Evolutionary conservation across 108 stramenopile species (phyloP), one percentile per base, ranked within the genome.

Genomic region (Schizochytrium sp.): DNA sequence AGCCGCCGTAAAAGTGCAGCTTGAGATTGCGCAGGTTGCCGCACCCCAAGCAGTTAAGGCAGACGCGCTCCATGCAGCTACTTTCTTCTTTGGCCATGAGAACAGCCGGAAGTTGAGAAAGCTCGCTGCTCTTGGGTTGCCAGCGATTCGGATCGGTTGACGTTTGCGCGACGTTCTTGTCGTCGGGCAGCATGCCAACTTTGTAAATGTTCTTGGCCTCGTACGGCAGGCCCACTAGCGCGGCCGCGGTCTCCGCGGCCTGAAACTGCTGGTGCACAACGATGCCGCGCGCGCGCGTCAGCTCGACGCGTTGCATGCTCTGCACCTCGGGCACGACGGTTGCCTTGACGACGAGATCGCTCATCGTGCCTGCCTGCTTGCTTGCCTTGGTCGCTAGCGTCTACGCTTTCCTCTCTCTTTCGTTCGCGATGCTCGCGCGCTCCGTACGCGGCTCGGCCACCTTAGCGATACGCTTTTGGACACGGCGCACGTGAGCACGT

Each of bases 11-110:
- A 6, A 53, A 28, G 76, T 83, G 76, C 8, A 83, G 76, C 51
- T 83, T 83, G 76, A 83, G 76, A 1, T 23, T 53, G 76, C 76
- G 76, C n/a, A 83, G 76, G 76, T 83, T 47, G 76, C 48, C 76
- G 51, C 76, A 83, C 6, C 76, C 76, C 0, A 2, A 4, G 28
- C 4, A 47, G 3, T 47, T 83, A 6, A 83, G 51, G 6, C 12
- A 23, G 76, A 47, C n/a, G n/a, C 76, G 45, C 45, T 53, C 51
- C 12, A 47, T 0, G 3, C n/a, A 23, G 45, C 23, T 25, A 23
- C 76, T 83, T 45, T 83, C 76, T 45, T 83, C 76, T 18, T 4
- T 12, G 51, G 28, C 76, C 45, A 47, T 53, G 25, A 83, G 19
- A 23, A 2, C 51, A 10, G 28, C 51, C n/a, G 76, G 48, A 6